These are phyloP conservation scores for Hyphodiscus hymeniophilus DNA, from an alignment of 495 filamentous ascomycete species.

Conservation along the genomic window DNA sequence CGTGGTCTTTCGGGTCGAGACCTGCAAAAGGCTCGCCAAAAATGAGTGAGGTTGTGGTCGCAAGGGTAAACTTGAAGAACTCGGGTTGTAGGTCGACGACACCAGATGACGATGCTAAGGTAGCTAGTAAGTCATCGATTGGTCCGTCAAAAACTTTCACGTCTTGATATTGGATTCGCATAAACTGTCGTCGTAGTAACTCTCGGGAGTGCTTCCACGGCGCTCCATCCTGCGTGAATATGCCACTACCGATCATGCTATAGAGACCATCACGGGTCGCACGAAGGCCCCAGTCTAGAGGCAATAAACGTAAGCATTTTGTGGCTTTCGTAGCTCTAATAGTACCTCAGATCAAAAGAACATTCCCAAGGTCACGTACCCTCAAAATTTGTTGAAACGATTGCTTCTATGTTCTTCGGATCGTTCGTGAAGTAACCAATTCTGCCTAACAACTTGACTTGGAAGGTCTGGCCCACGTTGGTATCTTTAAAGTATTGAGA, in stretches of 20 bases:
- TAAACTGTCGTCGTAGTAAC: constrained; percentile 35
- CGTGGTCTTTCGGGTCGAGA: constrained; percentile 16
- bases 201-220: constrained; percentile 44
- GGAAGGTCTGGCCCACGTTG: constrained; percentile 1
- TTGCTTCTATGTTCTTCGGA: constrained; percentile 33
- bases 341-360: no score
- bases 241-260: constrained; percentile 46
- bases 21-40: constrained; percentile 44
- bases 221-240: constrained; percentile 57
- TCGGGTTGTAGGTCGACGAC: constrained; percentile 54
- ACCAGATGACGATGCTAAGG: constrained; percentile 31
- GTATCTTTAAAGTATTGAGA: constrained; percentile 3
- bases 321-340: no score
- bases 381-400: constrained; percentile 31
- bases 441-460: constrained; percentile 20
- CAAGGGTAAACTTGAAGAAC: constrained; percentile 56
- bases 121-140: constrained; percentile 39
- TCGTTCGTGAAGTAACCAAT: constrained; percentile 37
- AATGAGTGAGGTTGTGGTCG: constrained; percentile 61
- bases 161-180: constrained; percentile 38
- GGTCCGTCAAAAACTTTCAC: constrained; percentile 48
- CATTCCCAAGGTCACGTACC: constrained; percentile 26
- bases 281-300: constrained; percentile 12
- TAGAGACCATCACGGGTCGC: constrained; percentile 31
- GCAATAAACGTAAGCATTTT: no score